phyloP scores from a whole-genome alignment of 2,329 filamentous ascomycete species.

The Trichoderma gracile region DNA sequence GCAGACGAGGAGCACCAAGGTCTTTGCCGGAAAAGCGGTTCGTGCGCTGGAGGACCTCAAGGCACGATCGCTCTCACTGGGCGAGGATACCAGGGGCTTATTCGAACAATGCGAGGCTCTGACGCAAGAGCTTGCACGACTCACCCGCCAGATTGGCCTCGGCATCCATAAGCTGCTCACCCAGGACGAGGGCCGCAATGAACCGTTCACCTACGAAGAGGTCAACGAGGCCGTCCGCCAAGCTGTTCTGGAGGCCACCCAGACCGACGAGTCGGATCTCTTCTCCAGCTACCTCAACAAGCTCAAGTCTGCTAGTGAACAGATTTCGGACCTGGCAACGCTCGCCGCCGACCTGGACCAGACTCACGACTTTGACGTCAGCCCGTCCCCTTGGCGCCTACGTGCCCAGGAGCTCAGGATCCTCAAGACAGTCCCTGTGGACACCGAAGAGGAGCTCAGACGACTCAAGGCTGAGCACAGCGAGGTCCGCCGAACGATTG shows the following conservation, averaged over 20 bases:
- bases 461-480: constrained; percentile 77
- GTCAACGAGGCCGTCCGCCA: constrained; percentile 63
- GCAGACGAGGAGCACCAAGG: constrained; percentile 79
- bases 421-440: constrained; percentile 77
- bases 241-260: constrained; percentile 50
- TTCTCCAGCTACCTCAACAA: constrained; percentile 68
- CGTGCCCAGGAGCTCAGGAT: constrained; percentile 78
- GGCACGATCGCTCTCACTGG: constrained; percentile 71
- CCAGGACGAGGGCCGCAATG: constrained; percentile 68
- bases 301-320: constrained; percentile 63
- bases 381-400: constrained; percentile 76
- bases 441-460: constrained; percentile 82
- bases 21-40: constrained; percentile 76
- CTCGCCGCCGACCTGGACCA: constrained; percentile 70
- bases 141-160: constrained; percentile 67
- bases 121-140: constrained; percentile 64
- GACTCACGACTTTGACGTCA: constrained; percentile 76
- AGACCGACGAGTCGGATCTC: constrained; percentile 64
- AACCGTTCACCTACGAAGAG: constrained; percentile 67
- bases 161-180: constrained; percentile 64
- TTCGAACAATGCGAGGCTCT: constrained; percentile 71
- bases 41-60: constrained; percentile 77
- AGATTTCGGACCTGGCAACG: constrained; percentile 69
- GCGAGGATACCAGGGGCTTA: constrained; percentile 63
- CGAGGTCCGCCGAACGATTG: constrained; percentile 71